A percentile compares a stretch with the other conserved stretches of the same genome.
Conservation (phyloP, 2,329 filamentous ascomycete species). For the Exophiala alcalophila region DNA sequence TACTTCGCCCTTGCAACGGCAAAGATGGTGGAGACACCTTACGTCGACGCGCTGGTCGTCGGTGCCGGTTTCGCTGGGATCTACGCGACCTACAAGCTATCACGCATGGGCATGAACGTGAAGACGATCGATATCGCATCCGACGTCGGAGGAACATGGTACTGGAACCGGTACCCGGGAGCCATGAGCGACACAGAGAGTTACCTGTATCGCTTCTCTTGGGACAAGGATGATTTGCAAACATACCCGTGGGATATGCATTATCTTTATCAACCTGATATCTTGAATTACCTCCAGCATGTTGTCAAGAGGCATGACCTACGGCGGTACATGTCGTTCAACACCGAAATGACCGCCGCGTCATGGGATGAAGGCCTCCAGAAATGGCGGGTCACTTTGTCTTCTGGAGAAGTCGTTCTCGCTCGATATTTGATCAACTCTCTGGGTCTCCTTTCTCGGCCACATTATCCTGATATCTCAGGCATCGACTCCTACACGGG, state of each 20-base stretch:
- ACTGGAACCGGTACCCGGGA: conserved; percentile 40
- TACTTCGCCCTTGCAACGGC: too few species aligned
- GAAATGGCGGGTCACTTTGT: conserved; percentile 45
- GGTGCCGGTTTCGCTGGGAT: conserved; percentile 42
- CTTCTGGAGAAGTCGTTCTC: conserved; percentile 37
- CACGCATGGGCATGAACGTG: conserved; percentile 48
- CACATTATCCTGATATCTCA: conserved; percentile 38
- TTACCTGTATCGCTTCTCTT: conserved; percentile 37
- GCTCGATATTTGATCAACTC: conserved; percentile 41
- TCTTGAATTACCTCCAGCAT: conserved; percentile 48
- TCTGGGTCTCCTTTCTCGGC: conserved; percentile 39
- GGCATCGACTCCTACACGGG: conserved; percentile 40
- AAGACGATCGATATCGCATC: conserved; percentile 54
- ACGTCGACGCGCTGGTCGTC: conserved; percentile 33
- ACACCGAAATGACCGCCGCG: conserved; percentile 42
- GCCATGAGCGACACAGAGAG: conserved; percentile 33
- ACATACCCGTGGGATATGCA: conserved; percentile 17
- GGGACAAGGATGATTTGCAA: conserved; percentile 32
- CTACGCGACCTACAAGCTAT: conserved; percentile 52
- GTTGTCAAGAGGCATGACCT: conserved; percentile 45
- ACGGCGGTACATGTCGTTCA: conserved; percentile 46
- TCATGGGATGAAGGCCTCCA: conserved; percentile 37
- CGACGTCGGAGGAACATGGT: conserved; percentile 40
- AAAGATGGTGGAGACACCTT: too few species aligned
- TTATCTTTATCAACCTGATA: conserved; percentile 33